Evolutionary conservation across 805 yeast species (phyloP), one percentile per base, ranked within the genome.

Genomic region (Starmerella bombi): DNA sequence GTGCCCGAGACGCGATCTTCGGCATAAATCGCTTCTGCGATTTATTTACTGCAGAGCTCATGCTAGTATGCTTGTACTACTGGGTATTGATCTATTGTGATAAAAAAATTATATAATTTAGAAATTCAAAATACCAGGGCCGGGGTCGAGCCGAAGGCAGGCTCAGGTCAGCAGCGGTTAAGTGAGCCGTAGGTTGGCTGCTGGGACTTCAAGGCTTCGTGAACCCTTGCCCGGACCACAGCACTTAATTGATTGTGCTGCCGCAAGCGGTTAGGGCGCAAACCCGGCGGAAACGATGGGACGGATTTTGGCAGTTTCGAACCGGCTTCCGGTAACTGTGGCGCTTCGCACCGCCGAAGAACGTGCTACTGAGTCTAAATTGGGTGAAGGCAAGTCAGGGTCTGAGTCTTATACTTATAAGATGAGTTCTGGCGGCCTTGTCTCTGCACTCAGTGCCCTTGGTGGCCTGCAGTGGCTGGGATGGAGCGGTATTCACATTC

Each of bases 381-480:
- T 25, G 17, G 16, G 42, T 10, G 39, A 37, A 16, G 42, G 38
- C 16, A 28, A 36, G 29, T 27, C 46, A 7, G 35, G 38, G 20
- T 41, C 50, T 9, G 32, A 36, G 25, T 38, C 42, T 23, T 91
- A 84, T 58, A 75, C 75, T 44, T 91, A 88, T 59, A 63, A 77
- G 36, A 83, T 91, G 96, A 85, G 96, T 23, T 81, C 94, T 2
- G 99, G 99, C 21, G 99, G 99, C 2, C 71, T 91, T 36, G 98
- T 93, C 19, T 84, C 96, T 1, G 98, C 96, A 0, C 65, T 91
- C 32, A 93, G 86, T 55, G 97, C 97, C 1, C 64, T 91, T 40
- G 83, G 83, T 59, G 91, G 85, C 58, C 43, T 52, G 37, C 51
- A 51, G 25, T 91, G 99, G 99, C 77, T 82, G 54, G 99, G 99